phyloP scores from a whole-genome alignment of 164 flowering plant genomes.

The Aristolochia contorta region DNA sequence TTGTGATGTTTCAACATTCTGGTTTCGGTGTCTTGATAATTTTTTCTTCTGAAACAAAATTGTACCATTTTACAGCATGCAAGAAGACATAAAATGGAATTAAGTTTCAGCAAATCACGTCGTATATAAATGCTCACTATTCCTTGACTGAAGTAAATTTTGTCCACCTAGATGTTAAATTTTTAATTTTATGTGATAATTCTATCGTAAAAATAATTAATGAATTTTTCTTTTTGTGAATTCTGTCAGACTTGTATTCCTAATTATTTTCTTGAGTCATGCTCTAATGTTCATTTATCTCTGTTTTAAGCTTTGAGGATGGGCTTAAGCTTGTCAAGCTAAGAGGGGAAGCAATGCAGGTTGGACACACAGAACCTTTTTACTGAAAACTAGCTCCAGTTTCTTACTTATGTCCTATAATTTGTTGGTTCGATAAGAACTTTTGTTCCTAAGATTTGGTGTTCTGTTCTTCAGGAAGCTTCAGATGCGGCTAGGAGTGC shows the following conservation, averaged over 20 bases:
- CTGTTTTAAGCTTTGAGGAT: constrained; percentile 74
- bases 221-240: too few species aligned
- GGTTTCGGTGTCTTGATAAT: too few species aligned
- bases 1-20: neutral
- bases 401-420: neutral
- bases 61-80: too few species aligned
- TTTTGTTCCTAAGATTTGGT: neutral
- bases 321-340: constrained; percentile 95
- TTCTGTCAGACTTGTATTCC: too few species aligned
- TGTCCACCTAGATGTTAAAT: too few species aligned
- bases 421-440: neutral
- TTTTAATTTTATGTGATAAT: too few species aligned
- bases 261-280: neutral
- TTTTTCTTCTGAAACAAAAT: too few species aligned
- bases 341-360: constrained; percentile 99
- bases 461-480: constrained; percentile 58
- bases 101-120: neutral
- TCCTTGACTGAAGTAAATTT: too few species aligned
- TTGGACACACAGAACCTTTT: constrained; percentile 15
- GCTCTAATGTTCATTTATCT: neutral
- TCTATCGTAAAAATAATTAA: too few species aligned
- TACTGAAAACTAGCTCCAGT: neutral
- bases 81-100: neutral
- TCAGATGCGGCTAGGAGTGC: constrained; percentile 94
- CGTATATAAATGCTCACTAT: neutral